Evolutionary conservation across 2,329 filamentous ascomycete species (phyloP).

Genomic region (Cordyceps militaris): DNA sequence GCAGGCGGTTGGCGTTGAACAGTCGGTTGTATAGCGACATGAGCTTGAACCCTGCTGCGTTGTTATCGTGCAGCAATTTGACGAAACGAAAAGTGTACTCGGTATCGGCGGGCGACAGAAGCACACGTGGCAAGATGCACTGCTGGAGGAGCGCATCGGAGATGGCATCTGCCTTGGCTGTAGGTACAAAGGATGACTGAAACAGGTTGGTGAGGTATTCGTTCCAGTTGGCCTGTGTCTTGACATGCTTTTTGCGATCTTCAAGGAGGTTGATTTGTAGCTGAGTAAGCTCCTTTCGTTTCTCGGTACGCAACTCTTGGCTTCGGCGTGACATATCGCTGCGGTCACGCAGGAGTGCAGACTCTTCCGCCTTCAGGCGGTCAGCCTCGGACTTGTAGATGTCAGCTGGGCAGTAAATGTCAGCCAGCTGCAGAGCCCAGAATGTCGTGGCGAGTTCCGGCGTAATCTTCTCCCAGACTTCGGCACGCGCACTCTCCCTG

Average conservation of each 20-base stretch:
- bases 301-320: slow-evolving; percentile 54
- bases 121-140: slow-evolving; percentile 81
- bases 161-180: slow-evolving; percentile 56
- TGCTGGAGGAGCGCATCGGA: slow-evolving; percentile 78
- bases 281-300: slow-evolving; percentile 62
- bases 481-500: slow-evolving; percentile 50
- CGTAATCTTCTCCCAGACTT: slow-evolving; percentile 63
- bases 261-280: slow-evolving; percentile 62
- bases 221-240: slow-evolving; percentile 59
- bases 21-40: slow-evolving; percentile 77
- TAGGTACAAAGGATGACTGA: slow-evolving; percentile 66
- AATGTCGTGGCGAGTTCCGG: slow-evolving; percentile 83
- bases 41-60: slow-evolving; percentile 79
- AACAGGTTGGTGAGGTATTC: slow-evolving; percentile 69
- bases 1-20: slow-evolving; percentile 75
- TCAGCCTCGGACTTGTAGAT: slow-evolving; percentile 74
- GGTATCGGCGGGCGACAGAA: slow-evolving; percentile 78
- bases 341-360: slow-evolving; percentile 62
- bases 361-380: slow-evolving; percentile 58
- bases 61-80: slow-evolving; percentile 77
- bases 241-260: slow-evolving; percentile 65
- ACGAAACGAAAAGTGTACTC: slow-evolving; percentile 84
- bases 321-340: slow-evolving; percentile 64
- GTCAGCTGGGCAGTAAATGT: slow-evolving; percentile 67
- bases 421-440: slow-evolving; percentile 81